phyloP scores from a whole-genome alignment of 805 yeast species.

The Isabelozyma rhagii region DNA sequence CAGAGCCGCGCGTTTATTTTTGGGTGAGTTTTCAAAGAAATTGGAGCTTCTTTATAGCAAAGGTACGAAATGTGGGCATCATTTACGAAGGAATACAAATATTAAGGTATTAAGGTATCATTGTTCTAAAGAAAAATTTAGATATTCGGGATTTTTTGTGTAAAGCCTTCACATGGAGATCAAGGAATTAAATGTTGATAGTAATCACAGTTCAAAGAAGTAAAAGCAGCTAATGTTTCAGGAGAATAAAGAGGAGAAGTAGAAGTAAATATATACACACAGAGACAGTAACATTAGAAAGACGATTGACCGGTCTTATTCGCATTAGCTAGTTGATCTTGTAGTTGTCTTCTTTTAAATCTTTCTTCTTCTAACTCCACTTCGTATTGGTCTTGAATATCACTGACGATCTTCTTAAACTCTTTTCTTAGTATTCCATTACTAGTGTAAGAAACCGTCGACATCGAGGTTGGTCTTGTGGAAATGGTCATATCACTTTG shows the following conservation, averaged over 20 bases:
- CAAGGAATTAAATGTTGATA: not conserved
- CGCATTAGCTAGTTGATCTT: slow-evolving; percentile 16
- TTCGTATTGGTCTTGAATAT: slow-evolving; percentile 61
- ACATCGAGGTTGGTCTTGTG: slow-evolving; percentile 12
- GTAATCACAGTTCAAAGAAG: not conserved
- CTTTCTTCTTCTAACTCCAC: slow-evolving; percentile 56
- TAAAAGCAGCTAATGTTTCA: not conserved
- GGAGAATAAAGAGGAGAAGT: not conserved
- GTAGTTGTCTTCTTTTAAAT: slow-evolving; percentile 44
- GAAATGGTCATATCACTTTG: slow-evolving; percentile 14
- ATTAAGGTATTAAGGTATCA: no score
- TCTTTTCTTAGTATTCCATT: slow-evolving; percentile 63
- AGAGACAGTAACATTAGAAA: not conserved
- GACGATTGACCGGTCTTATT: not conserved
- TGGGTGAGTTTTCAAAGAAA: no score
- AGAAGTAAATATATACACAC: not conserved
- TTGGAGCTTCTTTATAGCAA: no score
- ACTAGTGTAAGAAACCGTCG: slow-evolving; percentile 23
- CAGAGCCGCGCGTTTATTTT: no score
- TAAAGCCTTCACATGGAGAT: no score
- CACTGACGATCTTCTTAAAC: slow-evolving; percentile 61
- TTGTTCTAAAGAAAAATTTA: no score
- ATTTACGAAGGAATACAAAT: no score
- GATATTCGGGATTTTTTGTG: no score
- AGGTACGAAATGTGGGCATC: no score